Conservation (phyloP, 495 filamentous ascomycete species). For the Hypoxylon subgilvum region DNA sequence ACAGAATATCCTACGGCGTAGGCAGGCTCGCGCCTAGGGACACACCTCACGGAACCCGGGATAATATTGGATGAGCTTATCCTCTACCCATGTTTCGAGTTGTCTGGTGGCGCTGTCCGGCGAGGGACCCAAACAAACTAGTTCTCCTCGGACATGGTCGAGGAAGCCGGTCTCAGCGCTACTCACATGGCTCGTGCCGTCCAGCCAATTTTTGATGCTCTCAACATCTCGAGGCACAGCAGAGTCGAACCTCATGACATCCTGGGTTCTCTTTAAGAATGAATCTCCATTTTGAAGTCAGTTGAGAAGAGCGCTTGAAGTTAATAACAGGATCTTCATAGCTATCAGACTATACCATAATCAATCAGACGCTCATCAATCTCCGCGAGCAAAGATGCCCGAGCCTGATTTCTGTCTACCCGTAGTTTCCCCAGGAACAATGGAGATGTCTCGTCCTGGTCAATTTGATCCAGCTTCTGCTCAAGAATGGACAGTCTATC, state of each 20-base stretch:
- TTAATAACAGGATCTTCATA: not conserved
- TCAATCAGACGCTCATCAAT: conserved; percentile 31
- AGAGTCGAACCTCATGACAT: conserved; percentile 14
- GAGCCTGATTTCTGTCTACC: conserved; percentile 37
- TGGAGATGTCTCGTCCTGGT: conserved; percentile 35
- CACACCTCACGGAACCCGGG: conserved; percentile 34
- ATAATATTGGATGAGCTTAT: conserved; percentile 34
- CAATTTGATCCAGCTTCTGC: conserved; percentile 39
- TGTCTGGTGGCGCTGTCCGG: conserved; percentile 31
- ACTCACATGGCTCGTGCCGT: conserved; percentile 33
- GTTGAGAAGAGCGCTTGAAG: too few relatives aligned
- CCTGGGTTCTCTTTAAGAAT: conserved; percentile 30
- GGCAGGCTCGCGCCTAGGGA: not conserved
- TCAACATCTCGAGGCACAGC: conserved; percentile 23
- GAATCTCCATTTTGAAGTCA: conserved; percentile 22
- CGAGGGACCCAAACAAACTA: conserved; percentile 29
- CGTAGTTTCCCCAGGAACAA: conserved; percentile 44
- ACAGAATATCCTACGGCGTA: not conserved
- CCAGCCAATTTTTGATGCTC: conserved; percentile 43
- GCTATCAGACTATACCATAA: conserved; percentile 34
- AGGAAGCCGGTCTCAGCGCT: conserved; percentile 44
- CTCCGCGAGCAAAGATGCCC: conserved; percentile 27
- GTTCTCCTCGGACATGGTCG: conserved; percentile 14
- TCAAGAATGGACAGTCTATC: conserved; percentile 44
- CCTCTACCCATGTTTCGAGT: conserved; percentile 41